phyloP scores from a whole-genome alignment of 345 rosid genomes.

The Odontarrhena argentea region DNA sequence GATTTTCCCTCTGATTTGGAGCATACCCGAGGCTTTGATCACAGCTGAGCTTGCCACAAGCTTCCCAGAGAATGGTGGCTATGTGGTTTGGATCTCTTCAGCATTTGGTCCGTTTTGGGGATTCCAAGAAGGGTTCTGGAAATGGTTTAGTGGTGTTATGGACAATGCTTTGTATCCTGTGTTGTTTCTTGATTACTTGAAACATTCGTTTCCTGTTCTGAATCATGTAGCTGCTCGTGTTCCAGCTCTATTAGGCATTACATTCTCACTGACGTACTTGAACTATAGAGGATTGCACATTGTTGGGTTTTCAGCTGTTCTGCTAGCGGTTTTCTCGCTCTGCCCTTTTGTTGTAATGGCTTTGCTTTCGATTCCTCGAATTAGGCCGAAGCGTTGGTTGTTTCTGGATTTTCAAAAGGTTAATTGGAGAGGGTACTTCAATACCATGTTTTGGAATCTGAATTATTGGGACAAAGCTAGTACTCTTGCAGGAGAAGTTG shows the following conservation, averaged over 20 bases:
- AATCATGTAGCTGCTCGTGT: slow-evolving; percentile 61
- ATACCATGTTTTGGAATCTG: slow-evolving; percentile 93
- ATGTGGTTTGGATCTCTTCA: slow-evolving; percentile 87
- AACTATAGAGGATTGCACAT: slow-evolving; percentile 85
- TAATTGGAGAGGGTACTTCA: slow-evolving; percentile 89
- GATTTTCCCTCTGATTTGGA: slow-evolving; percentile 86
- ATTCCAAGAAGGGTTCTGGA: slow-evolving; percentile 94
- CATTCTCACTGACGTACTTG: slow-evolving; percentile 75
- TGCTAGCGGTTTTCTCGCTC: slow-evolving; percentile 71
- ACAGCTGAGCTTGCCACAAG: slow-evolving; percentile 95
- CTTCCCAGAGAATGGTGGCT: slow-evolving; percentile 93
- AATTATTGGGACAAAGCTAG: slow-evolving; percentile 98
- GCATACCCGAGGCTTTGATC: slow-evolving; percentile 85
- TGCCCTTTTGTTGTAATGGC: slow-evolving; percentile 76
- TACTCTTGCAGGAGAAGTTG: slow-evolving; percentile 91
- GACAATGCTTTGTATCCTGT: slow-evolving; percentile 95
- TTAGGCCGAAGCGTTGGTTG: slow-evolving; percentile 72
- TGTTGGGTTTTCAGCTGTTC: slow-evolving; percentile 81
- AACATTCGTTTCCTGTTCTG: slow-evolving; percentile 76
- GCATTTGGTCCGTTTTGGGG: slow-evolving; percentile 97
- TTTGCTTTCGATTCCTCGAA: slow-evolving; percentile 63
- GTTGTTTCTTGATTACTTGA: slow-evolving; percentile 83
- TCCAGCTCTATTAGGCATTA: slow-evolving; percentile 74
- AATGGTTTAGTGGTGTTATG: slow-evolving; percentile 97
- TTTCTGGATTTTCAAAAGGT: slow-evolving; percentile 62